phyloP scores from a whole-genome alignment of 352 stramenopile genomes.

The Globisporangium uncinulatum region DNA sequence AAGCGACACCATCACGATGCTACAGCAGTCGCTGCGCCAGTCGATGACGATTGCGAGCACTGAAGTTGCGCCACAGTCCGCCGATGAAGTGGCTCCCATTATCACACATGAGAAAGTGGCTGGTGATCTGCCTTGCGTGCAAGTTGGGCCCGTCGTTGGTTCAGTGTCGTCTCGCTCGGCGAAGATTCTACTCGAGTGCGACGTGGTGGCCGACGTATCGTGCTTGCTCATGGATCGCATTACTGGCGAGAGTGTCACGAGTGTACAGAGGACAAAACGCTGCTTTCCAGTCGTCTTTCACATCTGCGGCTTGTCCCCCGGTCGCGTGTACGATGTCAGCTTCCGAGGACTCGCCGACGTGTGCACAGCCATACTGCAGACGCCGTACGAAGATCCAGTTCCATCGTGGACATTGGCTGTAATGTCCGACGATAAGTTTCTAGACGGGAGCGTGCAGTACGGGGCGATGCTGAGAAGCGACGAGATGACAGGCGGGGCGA shows the following conservation, averaged over 20 bases:
- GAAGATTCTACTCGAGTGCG: slow-evolving; percentile 37
- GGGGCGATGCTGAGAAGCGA: slow-evolving; percentile 2
- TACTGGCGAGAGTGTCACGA: slow-evolving; percentile 12
- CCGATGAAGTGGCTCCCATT: not conserved
- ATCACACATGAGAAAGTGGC: not conserved
- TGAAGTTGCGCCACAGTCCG: not conserved
- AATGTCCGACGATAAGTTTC: slow-evolving; percentile 8
- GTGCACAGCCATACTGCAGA: slow-evolving; percentile 6
- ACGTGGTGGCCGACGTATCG: slow-evolving; percentile 24
- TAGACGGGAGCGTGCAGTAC: slow-evolving; percentile 2
- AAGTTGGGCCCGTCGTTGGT: slow-evolving; percentile 44
- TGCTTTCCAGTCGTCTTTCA: slow-evolving; percentile 23
- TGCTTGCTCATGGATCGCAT: slow-evolving; percentile 37
- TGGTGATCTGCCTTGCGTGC: not conserved
- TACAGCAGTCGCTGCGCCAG: slow-evolving; percentile 26
- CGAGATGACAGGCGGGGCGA: not conserved
- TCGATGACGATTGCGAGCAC: slow-evolving; percentile 3
- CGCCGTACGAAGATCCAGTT: slow-evolving; percentile 2
- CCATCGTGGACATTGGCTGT: slow-evolving; percentile 12
- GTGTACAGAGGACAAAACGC: slow-evolving; percentile 8
- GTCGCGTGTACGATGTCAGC: slow-evolving; percentile 31
- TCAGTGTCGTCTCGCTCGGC: slow-evolving; percentile 23
- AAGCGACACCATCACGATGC: slow-evolving; percentile 21
- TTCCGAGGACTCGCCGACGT: slow-evolving; percentile 20
- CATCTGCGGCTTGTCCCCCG: slow-evolving; percentile 22